These are phyloP conservation scores for Oleoguttula mirabilis DNA, from an alignment of 495 filamentous ascomycete species.

Conservation along the genomic window DNA sequence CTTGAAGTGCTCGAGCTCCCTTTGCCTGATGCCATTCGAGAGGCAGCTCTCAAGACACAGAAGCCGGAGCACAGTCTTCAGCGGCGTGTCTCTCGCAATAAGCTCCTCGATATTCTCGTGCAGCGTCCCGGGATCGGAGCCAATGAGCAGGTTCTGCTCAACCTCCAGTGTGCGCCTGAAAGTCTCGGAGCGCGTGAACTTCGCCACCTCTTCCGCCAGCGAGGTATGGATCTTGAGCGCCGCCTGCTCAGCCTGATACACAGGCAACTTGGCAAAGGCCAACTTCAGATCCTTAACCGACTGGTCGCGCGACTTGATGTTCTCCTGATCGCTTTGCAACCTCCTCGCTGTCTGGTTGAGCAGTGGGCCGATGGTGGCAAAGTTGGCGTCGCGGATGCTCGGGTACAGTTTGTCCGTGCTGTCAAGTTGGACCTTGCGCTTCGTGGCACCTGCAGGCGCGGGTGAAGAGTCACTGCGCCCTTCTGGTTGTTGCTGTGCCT, in stretches of 20 bases:
- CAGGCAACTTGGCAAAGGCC: slow-evolving; percentile 81
- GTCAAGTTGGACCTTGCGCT: slow-evolving; percentile 83
- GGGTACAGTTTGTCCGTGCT: slow-evolving; percentile 81
- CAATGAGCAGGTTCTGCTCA: slow-evolving; percentile 91
- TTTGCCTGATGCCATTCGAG: slow-evolving; percentile 71
- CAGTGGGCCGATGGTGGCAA: slow-evolving; percentile 79
- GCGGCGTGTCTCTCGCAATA: slow-evolving; percentile 68
- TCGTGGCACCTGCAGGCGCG: slow-evolving; percentile 48
- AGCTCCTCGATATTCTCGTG: slow-evolving; percentile 88
- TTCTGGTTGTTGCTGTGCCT: slow-evolving; percentile 27
- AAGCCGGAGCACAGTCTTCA: slow-evolving; percentile 68
- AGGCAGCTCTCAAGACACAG: slow-evolving; percentile 87
- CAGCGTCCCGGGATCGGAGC: slow-evolving; percentile 74
- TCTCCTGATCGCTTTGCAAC: slow-evolving; percentile 78
- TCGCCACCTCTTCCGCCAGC: slow-evolving; percentile 88
- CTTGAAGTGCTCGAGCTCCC: slow-evolving; percentile 82
- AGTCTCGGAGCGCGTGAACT: slow-evolving; percentile 71
- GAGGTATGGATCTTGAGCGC: slow-evolving; percentile 82
- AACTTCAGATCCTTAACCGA: slow-evolving; percentile 80
- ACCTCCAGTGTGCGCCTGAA: slow-evolving; percentile 84
- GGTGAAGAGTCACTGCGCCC: slow-evolving; percentile 21
- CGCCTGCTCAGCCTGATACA: slow-evolving; percentile 87
- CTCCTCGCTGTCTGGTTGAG: slow-evolving; percentile 86
- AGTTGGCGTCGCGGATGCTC: slow-evolving; percentile 83
- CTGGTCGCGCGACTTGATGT: slow-evolving; percentile 66